Evolutionary conservation across 768 basidiomycete species (phyloP).

Genomic region (Pleurotus citrinopileatus): DNA sequence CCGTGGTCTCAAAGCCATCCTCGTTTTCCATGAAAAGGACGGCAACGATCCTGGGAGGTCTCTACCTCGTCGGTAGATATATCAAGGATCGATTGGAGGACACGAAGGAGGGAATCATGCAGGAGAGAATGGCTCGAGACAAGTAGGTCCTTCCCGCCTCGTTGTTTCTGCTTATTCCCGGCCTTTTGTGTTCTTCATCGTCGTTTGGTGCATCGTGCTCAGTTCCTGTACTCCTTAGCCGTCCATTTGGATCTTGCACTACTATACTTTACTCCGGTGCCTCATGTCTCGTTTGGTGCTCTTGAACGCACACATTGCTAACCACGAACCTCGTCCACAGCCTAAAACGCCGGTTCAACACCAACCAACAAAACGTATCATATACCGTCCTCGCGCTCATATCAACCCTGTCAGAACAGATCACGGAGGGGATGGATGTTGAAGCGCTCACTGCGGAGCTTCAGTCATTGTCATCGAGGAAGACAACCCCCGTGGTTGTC

Average conservation of each 20-base stretch:
- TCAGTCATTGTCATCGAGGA: constrained; percentile 22
- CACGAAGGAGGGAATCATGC: constrained; percentile 57
- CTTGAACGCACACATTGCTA: constrained; percentile 1
- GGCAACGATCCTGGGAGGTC: constrained; percentile 36
- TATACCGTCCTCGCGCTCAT: constrained; percentile 62
- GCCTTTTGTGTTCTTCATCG: not conserved
- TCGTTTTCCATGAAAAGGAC: constrained; percentile 14
- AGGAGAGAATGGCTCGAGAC: constrained; percentile 62
- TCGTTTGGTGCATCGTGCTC: no score
- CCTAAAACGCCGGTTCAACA: constrained; percentile 67
- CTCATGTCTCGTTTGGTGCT: not conserved
- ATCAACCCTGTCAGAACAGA: constrained; percentile 49
- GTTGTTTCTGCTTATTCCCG: not conserved
- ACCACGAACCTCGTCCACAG: constrained; percentile 33
- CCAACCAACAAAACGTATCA: constrained; percentile 74
- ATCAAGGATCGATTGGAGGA: constrained; percentile 62
- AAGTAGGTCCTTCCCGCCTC: constrained; percentile 44
- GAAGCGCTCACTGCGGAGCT: constrained; percentile 53
- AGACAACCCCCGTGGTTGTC: no score
- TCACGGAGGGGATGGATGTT: constrained; percentile 62
- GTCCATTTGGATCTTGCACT: no score
- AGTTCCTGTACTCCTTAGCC: no score
- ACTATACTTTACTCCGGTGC: not conserved
- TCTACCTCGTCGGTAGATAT: constrained; percentile 64
- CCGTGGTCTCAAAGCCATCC: constrained; percentile 14